These are phyloP conservation scores for Actinidia arguta DNA, from an alignment of 179 eudicot species.

Conservation along the genomic window DNA sequence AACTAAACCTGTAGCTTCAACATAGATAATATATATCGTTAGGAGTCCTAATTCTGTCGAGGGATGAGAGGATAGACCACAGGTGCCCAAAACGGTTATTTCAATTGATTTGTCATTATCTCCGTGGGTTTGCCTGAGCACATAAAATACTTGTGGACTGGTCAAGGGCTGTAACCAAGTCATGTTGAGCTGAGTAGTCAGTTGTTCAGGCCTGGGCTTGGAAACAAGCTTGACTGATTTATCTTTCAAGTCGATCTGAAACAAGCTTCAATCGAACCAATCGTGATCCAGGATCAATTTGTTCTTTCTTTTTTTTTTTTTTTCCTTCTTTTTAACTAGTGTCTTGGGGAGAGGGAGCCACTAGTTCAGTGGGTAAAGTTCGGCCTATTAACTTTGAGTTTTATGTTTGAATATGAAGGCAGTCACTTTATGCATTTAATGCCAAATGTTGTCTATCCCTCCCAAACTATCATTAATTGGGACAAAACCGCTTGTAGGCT, in stretches of 20 bases:
- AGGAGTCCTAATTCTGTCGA: neutral
- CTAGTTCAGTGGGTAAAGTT: too few relatives aligned
- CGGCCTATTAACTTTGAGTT: too few relatives aligned
- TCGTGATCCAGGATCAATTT: neutral
- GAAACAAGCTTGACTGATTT: neutral
- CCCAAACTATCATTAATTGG: too few relatives aligned
- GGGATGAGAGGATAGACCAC: neutral
- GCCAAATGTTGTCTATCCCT: too few relatives aligned
- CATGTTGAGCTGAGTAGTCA: neutral
- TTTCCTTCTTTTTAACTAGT: too few relatives aligned
- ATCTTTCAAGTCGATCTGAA: neutral
- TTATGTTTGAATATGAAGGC: too few relatives aligned
- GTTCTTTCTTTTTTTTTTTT: neutral
- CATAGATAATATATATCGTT: neutral
- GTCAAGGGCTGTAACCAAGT: neutral
- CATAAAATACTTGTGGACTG: too few relatives aligned
- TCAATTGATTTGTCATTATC: neutral
- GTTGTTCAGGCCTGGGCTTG: neutral
- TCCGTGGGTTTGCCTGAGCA: neutral
- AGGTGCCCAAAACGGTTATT: neutral
- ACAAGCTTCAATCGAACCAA: neutral
- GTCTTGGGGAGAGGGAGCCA: too few relatives aligned
- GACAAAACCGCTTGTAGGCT: neutral
- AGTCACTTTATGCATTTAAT: too few relatives aligned
- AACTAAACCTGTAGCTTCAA: neutral